A percentile compares a stretch with the other conserved stretches of the same genome.
Conservation (phyloP, 225 moss, liverwort and hornwort species). For the Neckera pumila region DNA sequence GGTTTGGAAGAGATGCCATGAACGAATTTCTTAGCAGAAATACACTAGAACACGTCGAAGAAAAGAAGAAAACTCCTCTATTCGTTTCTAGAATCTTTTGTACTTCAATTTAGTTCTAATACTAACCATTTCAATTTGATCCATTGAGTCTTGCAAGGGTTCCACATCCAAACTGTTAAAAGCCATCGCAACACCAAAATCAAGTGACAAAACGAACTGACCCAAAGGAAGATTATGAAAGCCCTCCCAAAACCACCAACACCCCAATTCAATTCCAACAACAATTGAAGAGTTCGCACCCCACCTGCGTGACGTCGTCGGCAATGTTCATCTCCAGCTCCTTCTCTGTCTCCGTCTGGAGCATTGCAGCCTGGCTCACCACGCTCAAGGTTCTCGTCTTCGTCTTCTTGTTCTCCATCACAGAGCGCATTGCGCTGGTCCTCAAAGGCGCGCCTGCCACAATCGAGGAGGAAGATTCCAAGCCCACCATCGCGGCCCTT, state of each 20-base stretch:
- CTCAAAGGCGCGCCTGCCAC: background rate
- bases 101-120: background rate
- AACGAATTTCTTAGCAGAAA: background rate
- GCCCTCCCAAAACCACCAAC: background rate
- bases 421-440: background rate
- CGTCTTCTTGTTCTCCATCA: background rate
- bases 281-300: background rate
- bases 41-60: background rate
- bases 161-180: background rate
- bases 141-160: background rate
- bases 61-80: background rate
- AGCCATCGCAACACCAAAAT: background rate
- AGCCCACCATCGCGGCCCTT: background rate
- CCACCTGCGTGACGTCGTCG: constrained; percentile 41
- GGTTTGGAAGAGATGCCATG: background rate
- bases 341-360: constrained; percentile 17
- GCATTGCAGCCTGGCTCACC: constrained; percentile 20
- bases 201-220: background rate
- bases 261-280: background rate
- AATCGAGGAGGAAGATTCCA: background rate
- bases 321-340: constrained; percentile 38
- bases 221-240: background rate
- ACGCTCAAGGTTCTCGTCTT: background rate
- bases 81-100: background rate
- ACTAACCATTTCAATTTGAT: background rate